Evolutionary conservation across 768 basidiomycete species (phyloP), one percentile per base, ranked within the genome.

Genomic region (Paxillus involutus): DNA sequence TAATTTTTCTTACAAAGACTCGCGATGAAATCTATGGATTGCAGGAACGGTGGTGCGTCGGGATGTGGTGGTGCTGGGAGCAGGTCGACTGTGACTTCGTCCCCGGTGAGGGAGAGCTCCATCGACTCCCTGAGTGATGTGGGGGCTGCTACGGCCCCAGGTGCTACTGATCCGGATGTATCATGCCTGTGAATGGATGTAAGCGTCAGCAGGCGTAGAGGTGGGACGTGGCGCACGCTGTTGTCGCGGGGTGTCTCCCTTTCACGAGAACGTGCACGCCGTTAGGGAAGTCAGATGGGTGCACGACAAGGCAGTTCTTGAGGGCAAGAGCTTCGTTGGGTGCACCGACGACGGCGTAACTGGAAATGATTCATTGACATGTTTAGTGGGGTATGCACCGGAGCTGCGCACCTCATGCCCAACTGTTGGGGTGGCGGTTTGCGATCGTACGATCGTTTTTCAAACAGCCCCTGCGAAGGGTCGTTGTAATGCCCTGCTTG

Each of bases 41-140:
- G 83, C 14, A 96, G 76, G 69, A 83, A 95, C 6, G 83, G 71
- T 14, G 83, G 81, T 10, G 80, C 74, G 47, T 79, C 75, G 0
- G 81, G 80, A 30, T 81, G 75, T 7, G 79, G 67, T 14, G 81
- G 76, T 4, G 65, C 26, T 16, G 64, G 70, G 19, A 91, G 77
- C 2, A 80, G 70, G 51, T 89, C 85, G 37, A 96, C 78, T 14
- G 86, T 80, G 49, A 91, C 88, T 13, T 76, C 65, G 65, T 97
- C 94, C 0, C 93, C 93, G 3, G 77, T 70, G 39, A 88, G 71
- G 14, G 93, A 93, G 7, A 98, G 78, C 6, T 86, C 87, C 41
- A 94, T 88, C 94, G 94, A 99, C 73, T 91, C 85, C 10, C 97
- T 83, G 55, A 94, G 91, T 54, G 84, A 72, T 21, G 83, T 78